Evolutionary conservation across 2,329 filamentous ascomycete species (phyloP).

Genomic region (Sarocladium strictum): DNA sequence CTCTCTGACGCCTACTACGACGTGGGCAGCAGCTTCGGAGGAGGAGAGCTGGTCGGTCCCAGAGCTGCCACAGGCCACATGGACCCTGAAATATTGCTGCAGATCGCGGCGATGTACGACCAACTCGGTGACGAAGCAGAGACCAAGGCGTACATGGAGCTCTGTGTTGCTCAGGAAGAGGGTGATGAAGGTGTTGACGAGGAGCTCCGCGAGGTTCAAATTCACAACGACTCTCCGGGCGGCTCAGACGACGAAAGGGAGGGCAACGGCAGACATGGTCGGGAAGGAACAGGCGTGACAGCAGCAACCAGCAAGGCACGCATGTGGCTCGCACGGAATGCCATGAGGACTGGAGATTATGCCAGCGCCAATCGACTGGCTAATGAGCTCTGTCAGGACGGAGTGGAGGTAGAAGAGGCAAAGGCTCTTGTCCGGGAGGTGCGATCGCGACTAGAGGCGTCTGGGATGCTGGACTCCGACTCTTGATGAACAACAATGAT

Average conservation of each 20-base stretch:
- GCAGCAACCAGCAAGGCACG: conserved; percentile 86
- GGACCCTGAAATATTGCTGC: conserved; percentile 84
- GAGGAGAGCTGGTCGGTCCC: conserved; percentile 39
- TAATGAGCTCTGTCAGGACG: conserved; percentile 90
- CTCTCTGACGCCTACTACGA: conserved; percentile 85
- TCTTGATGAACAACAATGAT: too few species aligned
- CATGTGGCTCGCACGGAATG: conserved; percentile 85
- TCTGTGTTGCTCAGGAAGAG: conserved; percentile 88
- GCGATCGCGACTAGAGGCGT: conserved; percentile 64
- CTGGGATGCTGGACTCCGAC: conserved; percentile 22
- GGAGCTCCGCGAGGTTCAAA: conserved; percentile 41
- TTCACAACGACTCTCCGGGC: conserved; percentile 48
- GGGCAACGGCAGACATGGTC: conserved; percentile 21
- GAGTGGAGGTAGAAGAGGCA: conserved; percentile 92
- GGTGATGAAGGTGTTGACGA: conserved; percentile 46
- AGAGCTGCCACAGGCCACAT: conserved; percentile 53
- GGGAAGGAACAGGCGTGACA: conserved; percentile 74
- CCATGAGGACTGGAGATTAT: conserved; percentile 71
- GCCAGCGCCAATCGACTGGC: conserved; percentile 72
- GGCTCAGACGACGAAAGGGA: conserved; percentile 29
- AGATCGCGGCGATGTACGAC: conserved; percentile 88
- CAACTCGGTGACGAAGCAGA: conserved; percentile 70
- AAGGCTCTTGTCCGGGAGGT: conserved; percentile 89
- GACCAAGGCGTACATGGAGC: conserved; percentile 90
- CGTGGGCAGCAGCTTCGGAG: conserved; percentile 48